Conservation (phyloP, 441 rosid species). For the Hura crepitans region DNA sequence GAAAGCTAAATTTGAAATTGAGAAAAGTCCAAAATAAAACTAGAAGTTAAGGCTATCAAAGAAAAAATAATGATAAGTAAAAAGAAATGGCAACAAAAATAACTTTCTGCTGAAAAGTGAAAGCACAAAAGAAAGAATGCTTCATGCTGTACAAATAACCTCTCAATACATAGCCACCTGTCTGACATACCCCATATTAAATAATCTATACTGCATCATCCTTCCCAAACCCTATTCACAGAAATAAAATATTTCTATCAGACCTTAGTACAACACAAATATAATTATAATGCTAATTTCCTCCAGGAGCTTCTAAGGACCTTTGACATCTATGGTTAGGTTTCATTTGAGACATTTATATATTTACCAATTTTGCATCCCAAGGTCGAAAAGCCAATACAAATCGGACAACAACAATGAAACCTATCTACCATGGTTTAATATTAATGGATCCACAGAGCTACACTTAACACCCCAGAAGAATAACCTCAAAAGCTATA, state of each 20-base stretch:
- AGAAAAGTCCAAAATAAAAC: no score
- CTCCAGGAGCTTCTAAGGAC: background rate
- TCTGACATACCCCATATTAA: background rate
- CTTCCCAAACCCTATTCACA: background rate
- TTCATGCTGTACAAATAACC: no score
- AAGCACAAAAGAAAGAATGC: no score
- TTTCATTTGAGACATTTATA: background rate
- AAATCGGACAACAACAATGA: no score
- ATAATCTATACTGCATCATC: no score
- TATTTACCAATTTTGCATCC: background rate
- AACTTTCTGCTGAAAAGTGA: no score
- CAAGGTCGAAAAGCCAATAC: background rate
- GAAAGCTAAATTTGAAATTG: background rate
- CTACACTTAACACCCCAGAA: background rate
- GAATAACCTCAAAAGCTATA: background rate
- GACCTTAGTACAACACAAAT: background rate
- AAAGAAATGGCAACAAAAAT: no score
- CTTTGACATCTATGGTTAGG: background rate
- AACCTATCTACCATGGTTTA: no score
- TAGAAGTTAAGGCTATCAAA: no score
- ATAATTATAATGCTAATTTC: background rate
- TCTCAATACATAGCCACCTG: background rate
- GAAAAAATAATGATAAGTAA: no score
- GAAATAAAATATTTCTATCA: background rate
- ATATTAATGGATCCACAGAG: no score